phyloP scores from a whole-genome alignment of 2,329 filamentous ascomycete genomes.

The Orbilia javanica region DNA sequence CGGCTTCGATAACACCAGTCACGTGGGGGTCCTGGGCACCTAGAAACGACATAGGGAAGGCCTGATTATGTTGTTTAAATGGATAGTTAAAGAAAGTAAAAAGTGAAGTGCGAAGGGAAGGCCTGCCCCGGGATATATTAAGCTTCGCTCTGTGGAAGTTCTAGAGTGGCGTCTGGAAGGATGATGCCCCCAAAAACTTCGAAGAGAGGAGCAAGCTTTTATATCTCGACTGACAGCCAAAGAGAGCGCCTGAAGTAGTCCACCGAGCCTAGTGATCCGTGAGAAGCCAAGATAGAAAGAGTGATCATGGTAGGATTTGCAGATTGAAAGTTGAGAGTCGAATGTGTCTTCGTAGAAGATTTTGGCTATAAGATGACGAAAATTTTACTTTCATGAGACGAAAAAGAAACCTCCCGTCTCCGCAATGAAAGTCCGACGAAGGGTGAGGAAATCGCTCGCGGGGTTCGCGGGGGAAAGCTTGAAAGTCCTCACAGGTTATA shows the following conservation, averaged over 20 bases:
- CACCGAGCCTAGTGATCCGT: constrained; percentile 52
- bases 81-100: constrained; percentile 22
- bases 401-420: constrained; percentile 43
- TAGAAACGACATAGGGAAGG: constrained; percentile 57
- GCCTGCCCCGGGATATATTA: constrained; percentile 38
- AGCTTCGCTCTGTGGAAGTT: constrained; percentile 24
- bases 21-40: constrained; percentile 58
- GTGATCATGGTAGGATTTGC: constrained; percentile 55
- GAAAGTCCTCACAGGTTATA: constrained; percentile 47
- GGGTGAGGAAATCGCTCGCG: constrained; percentile 54
- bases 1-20: constrained; percentile 58
- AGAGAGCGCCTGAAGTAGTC: constrained; percentile 21
- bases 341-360: constrained; percentile 30
- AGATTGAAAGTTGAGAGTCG: constrained; percentile 28
- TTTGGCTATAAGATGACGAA: constrained; percentile 54
- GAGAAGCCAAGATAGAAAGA: constrained; percentile 50
- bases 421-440: constrained; percentile 55
- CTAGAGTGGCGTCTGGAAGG: constrained; percentile 35
- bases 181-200: constrained; percentile 24
- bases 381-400: constrained; percentile 36
- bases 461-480: constrained; percentile 45
- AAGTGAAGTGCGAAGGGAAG: constrained; percentile 32
- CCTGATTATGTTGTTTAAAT: constrained; percentile 33
- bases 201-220: constrained; percentile 44
- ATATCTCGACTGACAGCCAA: constrained; percentile 33